Evolutionary conservation across 202 grass and related monocot species (phyloP), one percentile per base, ranked within the genome.

Genomic region (Setaria viridis): DNA sequence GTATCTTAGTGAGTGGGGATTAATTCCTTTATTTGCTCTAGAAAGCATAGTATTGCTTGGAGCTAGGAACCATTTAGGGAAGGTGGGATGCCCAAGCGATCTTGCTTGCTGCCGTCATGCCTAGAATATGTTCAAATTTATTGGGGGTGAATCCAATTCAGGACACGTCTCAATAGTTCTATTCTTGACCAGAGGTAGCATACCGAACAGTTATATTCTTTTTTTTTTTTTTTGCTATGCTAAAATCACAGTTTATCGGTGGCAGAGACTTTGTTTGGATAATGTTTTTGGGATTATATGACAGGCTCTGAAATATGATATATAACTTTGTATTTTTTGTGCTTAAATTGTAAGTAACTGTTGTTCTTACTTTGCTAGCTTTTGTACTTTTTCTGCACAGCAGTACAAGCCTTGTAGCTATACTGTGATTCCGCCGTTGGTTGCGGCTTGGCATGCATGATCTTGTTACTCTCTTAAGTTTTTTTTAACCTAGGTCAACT

Each of bases 1-100:
- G 63, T 81, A 32, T 85, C 53, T 75, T 77, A 20, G 55, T 15
- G 72, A 83, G 72, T 86, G 73, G 67, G 84, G 55, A 78, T 78
- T 72, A 50, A 65, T 86, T 78, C 37, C 20, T 66, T 25, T 25
- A 25, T 25, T 41, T 72, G 46, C 66, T 72, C 57, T 81, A 65
- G 30, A 78, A 77, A 78, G 73, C 41, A 67, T 78, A 35, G 65
- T 67, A 32, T 79, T 63, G 4, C 19, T 72, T 79, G 59, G 57
- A 82, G 57, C 51, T 43, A 79, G n/a, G 75, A 67, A 73, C 73
- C 32, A 67, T 74, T 79, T 79, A 74, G 56, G 88, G 88, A 73
- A 90, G 84, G 60, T 73, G 60, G 60, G 84, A 62, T 62, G 42
- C 53, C 19, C 56, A 9, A 14, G 14, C 60, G 5, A 74, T 80